Evolutionary conservation across 139 green algal species (phyloP), one percentile per base, ranked within the genome.

Genomic region (Asterochloris erici): DNA sequence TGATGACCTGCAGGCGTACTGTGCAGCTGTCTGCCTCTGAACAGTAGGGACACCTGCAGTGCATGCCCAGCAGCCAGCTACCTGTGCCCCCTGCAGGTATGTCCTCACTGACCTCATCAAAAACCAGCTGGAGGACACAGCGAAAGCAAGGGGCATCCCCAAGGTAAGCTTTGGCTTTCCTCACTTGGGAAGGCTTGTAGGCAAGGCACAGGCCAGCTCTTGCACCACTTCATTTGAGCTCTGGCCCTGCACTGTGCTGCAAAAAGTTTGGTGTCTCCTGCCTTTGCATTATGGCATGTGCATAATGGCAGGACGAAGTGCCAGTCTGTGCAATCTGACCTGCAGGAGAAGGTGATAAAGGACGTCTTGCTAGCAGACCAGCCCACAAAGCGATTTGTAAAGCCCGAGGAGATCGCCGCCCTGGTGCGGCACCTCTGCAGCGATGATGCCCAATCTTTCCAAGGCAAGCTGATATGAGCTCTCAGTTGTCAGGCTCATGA

Each of bases 321-420:
- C 0, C 28, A 64, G 1, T 64, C 0, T 16, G 10, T 29, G 21
- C 68, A 68, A 68, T 10, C 16, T 73, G 71, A n/a, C 62, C 16
- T 81, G 73, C 63, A 90, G 66, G 90, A 93, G 54, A 81, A 79
- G 29, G 91, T 96, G 27, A 90, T 96, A 75, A 85, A 84, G 6
- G 90, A 97, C n/a, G 92, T 98, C 54, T 78, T 98, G 86, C 89
- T 98, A 75, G 88, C 87, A 19, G 94, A 97, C 85, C 95, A 98
- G 88, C 94, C 94, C 26, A 97, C 92, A 62, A 95, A 95, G 80
- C 88, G 91, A 77, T 97, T 97, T 90, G 94, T 97, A 23, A 86
- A 87, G 71, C 82, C 89, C 14, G 88, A 95, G 79, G 94, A 97
- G 79, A 89, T 96, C 14, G 92, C 86, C 14, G 88, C 87, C 0